Conservation (phyloP, 345 rosid genomes). For the Brassica rapa region DNA sequence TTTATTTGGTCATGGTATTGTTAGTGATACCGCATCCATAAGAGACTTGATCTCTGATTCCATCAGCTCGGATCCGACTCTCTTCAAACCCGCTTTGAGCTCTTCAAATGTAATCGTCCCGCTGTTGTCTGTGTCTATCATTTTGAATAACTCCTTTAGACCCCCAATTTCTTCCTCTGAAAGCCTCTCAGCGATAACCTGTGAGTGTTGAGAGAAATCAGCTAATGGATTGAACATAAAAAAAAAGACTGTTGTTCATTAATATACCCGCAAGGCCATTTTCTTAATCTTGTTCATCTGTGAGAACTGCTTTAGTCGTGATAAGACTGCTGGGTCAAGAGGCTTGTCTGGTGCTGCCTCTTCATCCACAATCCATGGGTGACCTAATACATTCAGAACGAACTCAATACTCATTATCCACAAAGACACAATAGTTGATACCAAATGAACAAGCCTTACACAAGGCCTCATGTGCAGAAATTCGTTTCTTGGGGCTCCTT, state of each 20-base stretch:
- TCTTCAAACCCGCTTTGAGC: slow-evolving; percentile 79
- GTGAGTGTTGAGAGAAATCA: slow-evolving; percentile 11
- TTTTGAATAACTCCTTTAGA: slow-evolving; percentile 82
- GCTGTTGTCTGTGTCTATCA: slow-evolving; percentile 91
- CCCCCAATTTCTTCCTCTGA: slow-evolving; percentile 99
- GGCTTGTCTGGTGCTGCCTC: slow-evolving; percentile 87
- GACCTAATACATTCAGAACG: slow-evolving; percentile 54
- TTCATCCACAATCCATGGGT: slow-evolving; percentile 97
- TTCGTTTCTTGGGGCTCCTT: slow-evolving; percentile 77
- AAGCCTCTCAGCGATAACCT: slow-evolving; percentile 97
- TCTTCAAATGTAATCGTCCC: slow-evolving; percentile 93
- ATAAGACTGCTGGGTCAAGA: slow-evolving; percentile 90
- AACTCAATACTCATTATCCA: slow-evolving; percentile 9
- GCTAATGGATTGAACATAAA: background rate
- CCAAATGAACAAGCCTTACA: slow-evolving; percentile 50
- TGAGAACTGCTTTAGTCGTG: slow-evolving; percentile 91
- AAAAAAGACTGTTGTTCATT: background rate
- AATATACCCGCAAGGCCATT: slow-evolving; percentile 91
- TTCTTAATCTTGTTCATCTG: slow-evolving; percentile 97
- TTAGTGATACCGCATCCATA: slow-evolving; percentile 80
- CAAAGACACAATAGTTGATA: background rate
- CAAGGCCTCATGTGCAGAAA: slow-evolving; percentile 85
- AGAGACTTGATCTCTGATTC: slow-evolving; percentile 90
- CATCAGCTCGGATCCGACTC: slow-evolving; percentile 87
- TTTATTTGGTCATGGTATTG: background rate